Evolutionary conservation across 495 filamentous ascomycete species (phyloP).

Genomic region (Neurospora sp.): DNA sequence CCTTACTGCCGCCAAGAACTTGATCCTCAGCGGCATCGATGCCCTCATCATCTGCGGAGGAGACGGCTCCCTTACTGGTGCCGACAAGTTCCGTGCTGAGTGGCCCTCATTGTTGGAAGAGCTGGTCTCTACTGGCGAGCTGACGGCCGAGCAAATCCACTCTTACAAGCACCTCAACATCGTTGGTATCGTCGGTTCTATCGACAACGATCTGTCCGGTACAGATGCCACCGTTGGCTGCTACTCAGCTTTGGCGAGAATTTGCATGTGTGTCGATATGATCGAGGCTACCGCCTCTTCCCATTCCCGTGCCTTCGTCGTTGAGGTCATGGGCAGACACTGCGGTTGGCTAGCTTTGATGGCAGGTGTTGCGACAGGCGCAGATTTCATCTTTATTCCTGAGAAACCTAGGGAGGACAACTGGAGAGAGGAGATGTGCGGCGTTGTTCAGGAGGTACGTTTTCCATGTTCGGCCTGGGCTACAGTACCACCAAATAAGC

Average conservation of each 20-base stretch:
- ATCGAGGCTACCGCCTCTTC: slow-evolving; percentile 95
- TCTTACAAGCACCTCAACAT: slow-evolving; percentile 83
- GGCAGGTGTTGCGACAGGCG: slow-evolving; percentile 90
- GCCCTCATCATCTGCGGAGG: slow-evolving; percentile 95
- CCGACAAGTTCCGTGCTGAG: slow-evolving; percentile 83
- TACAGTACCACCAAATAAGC: neutral
- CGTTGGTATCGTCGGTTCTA: slow-evolving; percentile 90
- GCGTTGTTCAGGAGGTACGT: slow-evolving; percentile 64
- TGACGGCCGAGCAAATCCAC: slow-evolving; percentile 57
- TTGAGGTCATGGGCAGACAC: slow-evolving; percentile 99
- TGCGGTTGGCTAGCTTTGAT: slow-evolving; percentile 97
- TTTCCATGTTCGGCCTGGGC: neutral
- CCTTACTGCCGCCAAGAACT: slow-evolving; percentile 78
- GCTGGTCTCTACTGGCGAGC: slow-evolving; percentile 57
- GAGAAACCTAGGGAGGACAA: slow-evolving; percentile 83
- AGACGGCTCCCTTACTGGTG: slow-evolving; percentile 94
- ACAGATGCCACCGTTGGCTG: slow-evolving; percentile 98
- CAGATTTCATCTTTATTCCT: slow-evolving; percentile 94
- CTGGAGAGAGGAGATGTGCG: slow-evolving; percentile 87
- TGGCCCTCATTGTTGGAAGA: slow-evolving; percentile 84
- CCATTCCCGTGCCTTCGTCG: slow-evolving; percentile 95
- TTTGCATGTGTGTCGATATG: slow-evolving; percentile 90
- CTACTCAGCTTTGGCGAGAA: slow-evolving; percentile 82
- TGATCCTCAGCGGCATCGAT: slow-evolving; percentile 87
- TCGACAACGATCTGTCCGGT: slow-evolving; percentile 95